Evolutionary conservation across 805 yeast genomes (phyloP).

Genomic region (Candida morakotiae): DNA sequence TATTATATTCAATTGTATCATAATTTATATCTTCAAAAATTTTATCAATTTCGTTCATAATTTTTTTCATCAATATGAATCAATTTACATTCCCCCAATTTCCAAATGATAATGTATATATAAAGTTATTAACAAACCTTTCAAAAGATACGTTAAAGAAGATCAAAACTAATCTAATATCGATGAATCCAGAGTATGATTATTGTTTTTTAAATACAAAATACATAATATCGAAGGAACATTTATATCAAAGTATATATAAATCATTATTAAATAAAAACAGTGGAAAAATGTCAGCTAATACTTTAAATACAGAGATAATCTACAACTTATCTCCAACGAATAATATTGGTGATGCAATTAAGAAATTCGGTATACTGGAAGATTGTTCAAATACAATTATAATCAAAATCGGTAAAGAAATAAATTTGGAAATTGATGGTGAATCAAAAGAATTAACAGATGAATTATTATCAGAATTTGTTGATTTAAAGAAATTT

Average conservation of each 20-base stretch:
- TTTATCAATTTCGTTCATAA: constrained; percentile 1
- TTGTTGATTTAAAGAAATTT: constrained; percentile 24
- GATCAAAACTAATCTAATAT: constrained; percentile 43
- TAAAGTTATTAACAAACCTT: constrained; percentile 47
- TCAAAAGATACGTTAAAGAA: constrained; percentile 27
- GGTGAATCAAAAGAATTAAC: constrained; percentile 14
- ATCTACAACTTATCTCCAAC: constrained; percentile 66
- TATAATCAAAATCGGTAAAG: constrained; percentile 44
- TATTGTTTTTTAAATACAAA: constrained; percentile 64
- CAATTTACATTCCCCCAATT: constrained; percentile 43
- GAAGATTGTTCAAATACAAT: constrained; percentile 43
- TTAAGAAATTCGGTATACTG: constrained; percentile 67
- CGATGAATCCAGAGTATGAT: constrained; percentile 47
- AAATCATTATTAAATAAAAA: constrained; percentile 52
- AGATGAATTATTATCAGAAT: constrained; percentile 19
- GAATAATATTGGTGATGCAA: constrained; percentile 67
- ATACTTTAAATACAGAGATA: constrained; percentile 66
- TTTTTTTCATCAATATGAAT: neutral
- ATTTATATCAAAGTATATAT: constrained; percentile 56
- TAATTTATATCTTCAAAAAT: constrained; percentile 5
- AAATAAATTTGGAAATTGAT: constrained; percentile 7
- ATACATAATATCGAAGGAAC: constrained; percentile 57
- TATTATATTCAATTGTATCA: neutral
- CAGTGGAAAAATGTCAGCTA: constrained; percentile 52
- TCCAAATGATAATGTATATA: constrained; percentile 27